Conservation (phyloP, 179 eudicot species). For the Patellifolia procumbens region DNA sequence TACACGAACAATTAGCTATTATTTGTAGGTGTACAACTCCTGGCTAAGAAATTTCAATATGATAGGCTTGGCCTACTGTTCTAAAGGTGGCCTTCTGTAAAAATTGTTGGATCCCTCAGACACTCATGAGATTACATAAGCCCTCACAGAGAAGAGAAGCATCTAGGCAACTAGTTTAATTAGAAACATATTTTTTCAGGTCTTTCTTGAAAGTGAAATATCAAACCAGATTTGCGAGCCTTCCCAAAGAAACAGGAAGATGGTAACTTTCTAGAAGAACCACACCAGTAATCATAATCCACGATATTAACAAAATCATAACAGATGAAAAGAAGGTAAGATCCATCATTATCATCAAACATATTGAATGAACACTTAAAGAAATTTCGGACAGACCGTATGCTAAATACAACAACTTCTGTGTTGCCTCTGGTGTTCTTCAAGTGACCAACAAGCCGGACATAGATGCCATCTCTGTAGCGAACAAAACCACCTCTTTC, state of each 20-base stretch:
- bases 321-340: neutral
- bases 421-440: slow-evolving; percentile 61
- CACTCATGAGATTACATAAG: neutral
- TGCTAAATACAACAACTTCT: slow-evolving; percentile 63
- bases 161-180: too few species aligned
- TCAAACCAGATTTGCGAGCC: too few species aligned
- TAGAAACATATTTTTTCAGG: neutral
- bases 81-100: neutral
- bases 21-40: slow-evolving; percentile 33
- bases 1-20: neutral
- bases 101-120: neutral
- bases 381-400: slow-evolving; percentile 45
- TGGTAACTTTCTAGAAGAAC: neutral
- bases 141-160: neutral
- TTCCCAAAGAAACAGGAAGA: neutral
- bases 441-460: slow-evolving; percentile 66
- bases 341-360: neutral
- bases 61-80: neutral
- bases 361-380: neutral
- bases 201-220: neutral
- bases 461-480: slow-evolving; percentile 75
- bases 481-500: slow-evolving; percentile 9
- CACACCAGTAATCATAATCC: neutral
- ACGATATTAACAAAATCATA: neutral
- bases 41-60: neutral